Conservation (phyloP, 2,329 filamentous ascomycete species). For the Fusarium pseudocircinatum region DNA sequence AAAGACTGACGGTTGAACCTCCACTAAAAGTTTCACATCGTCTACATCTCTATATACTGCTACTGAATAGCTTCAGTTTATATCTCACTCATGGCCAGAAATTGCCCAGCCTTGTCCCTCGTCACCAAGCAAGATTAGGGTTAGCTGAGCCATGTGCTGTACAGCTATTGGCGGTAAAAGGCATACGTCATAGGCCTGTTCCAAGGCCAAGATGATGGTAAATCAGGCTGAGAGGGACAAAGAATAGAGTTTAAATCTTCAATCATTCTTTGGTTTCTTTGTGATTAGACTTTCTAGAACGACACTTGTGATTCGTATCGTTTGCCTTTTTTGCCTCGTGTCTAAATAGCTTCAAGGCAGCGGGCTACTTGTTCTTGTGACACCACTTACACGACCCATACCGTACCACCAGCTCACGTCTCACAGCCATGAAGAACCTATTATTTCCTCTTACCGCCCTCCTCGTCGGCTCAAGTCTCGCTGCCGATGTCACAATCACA, state of each 20-base stretch:
- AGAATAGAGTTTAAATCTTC: constrained; percentile 18
- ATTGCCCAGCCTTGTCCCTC: constrained; percentile 23
- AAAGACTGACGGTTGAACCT: neutral
- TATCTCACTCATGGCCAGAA: neutral
- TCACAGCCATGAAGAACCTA: constrained; percentile 25
- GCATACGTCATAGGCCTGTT: constrained; percentile 36
- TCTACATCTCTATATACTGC: neutral
- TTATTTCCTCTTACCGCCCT: constrained; percentile 19
- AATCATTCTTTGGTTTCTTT: neutral
- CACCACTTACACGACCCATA: constrained; percentile 22
- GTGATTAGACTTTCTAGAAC: neutral
- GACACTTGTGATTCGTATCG: neutral
- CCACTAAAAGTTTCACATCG: neutral
- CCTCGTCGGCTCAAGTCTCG: constrained; percentile 6
- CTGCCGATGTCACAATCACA: constrained; percentile 49
- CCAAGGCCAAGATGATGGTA: constrained; percentile 30
- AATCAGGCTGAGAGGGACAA: constrained; percentile 26
- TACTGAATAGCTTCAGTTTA: neutral
- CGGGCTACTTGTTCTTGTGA: neutral
- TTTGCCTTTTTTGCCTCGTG: neutral
- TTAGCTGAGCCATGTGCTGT: constrained; percentile 28
- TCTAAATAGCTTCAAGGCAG: constrained; percentile 1
- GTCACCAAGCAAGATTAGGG: constrained; percentile 12
- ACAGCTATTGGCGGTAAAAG: constrained; percentile 24
- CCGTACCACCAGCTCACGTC: constrained; percentile 2